Evolutionary conservation across 2,329 filamentous ascomycete genomes (phyloP).

Genomic region (Monilinia vaccinii-corymbosi): DNA sequence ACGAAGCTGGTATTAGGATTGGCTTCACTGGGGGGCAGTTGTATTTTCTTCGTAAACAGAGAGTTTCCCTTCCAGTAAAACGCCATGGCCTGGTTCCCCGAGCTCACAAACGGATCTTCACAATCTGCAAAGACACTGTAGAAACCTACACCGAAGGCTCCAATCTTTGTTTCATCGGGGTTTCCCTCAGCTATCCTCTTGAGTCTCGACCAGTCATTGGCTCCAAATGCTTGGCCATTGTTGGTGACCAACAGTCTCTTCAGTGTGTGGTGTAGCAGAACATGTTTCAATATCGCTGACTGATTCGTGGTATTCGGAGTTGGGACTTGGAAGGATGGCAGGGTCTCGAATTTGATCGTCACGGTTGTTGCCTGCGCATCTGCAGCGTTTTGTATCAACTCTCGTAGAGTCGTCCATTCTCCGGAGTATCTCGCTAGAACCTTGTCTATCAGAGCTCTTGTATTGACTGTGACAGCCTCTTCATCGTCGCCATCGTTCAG

Average conservation of each 20-base stretch:
- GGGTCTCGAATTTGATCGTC: conserved; percentile 83
- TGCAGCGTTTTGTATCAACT: conserved; percentile 96
- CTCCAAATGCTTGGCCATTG: conserved; percentile 77
- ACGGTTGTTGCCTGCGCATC: conserved; percentile 89
- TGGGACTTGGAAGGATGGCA: conserved; percentile 71
- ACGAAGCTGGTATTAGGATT: conserved; percentile 81
- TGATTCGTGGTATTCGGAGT: conserved; percentile 52
- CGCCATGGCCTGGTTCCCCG: conserved; percentile 86
- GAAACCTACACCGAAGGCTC: conserved; percentile 95
- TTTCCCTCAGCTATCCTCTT: conserved; percentile 99
- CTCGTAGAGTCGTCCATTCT: conserved; percentile 83
- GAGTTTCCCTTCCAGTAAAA: conserved; percentile 99
- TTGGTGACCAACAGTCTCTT: conserved; percentile 86
- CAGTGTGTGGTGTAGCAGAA: conserved; percentile 75
- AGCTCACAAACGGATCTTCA: conserved; percentile 94
- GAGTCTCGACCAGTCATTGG: conserved; percentile 85
- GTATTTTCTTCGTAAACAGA: conserved; percentile 80
- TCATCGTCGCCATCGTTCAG: conserved; percentile 81
- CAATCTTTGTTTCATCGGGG: conserved; percentile 97
- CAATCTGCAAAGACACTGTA: conserved; percentile 98
- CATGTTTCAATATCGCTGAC: conserved; percentile 71
- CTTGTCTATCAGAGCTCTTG: conserved; percentile 92
- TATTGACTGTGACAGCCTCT: conserved; percentile 97
- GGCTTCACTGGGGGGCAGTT: conserved; percentile 57
- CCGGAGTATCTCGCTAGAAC: conserved; percentile 93